These are phyloP conservation scores for Vigna reflexopilosa DNA, from an alignment of 306 rosid species.

Conservation along the genomic window DNA sequence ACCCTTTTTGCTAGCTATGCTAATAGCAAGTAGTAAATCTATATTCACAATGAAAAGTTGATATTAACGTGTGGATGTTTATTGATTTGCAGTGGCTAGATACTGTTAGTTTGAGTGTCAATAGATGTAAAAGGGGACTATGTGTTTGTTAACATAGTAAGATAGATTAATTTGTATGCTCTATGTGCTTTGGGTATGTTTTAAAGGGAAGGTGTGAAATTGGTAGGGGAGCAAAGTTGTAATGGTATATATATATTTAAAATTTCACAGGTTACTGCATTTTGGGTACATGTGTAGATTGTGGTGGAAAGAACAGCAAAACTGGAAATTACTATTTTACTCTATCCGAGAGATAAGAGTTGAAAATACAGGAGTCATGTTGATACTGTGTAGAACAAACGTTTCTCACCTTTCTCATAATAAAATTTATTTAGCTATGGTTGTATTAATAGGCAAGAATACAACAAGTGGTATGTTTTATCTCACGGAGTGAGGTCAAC, in stretches of 20 bases:
- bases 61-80: neutral
- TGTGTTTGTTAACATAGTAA: neutral
- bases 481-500: no score
- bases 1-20: constrained; percentile 16
- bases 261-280: neutral
- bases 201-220: neutral
- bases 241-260: neutral
- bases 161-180: neutral
- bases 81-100: neutral
- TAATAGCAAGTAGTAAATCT: neutral
- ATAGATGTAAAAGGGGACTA: neutral
- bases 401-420: no score
- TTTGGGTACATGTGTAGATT: neutral
- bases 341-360: no score
- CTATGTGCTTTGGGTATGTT: neutral
- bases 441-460: no score
- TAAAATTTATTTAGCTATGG: no score
- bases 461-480: no score
- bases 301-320: no score
- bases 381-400: no score
- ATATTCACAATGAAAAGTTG: neutral
- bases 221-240: neutral
- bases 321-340: no score
- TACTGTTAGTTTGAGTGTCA: neutral
- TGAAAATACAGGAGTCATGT: no score